Evolutionary conservation across 2,329 filamentous ascomycete genomes (phyloP).

Genomic region (Beauveria rudraprayagi): DNA sequence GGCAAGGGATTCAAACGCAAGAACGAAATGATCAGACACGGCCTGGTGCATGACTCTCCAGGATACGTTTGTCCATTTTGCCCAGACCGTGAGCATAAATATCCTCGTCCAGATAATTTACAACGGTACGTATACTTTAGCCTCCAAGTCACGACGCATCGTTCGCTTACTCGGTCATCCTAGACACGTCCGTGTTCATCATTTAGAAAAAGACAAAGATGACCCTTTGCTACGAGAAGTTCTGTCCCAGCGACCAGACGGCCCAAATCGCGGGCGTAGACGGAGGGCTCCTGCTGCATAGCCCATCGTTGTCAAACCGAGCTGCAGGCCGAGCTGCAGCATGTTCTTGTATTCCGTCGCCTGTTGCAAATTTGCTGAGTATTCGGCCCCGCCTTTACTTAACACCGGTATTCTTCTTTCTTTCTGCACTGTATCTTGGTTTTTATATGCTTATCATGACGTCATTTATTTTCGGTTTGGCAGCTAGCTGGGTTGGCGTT

Average conservation of each 20-base stretch:
- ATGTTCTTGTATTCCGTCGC: background rate
- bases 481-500: background rate
- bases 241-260: constrained; percentile 76
- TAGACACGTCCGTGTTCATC: constrained; percentile 89
- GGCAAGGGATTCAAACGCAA: constrained; percentile 65
- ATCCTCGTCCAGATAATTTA: constrained; percentile 90
- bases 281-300: constrained; percentile 46
- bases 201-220: constrained; percentile 82
- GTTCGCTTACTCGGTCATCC: background rate
- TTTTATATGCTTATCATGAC: background rate
- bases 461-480: background rate
- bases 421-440: constrained; percentile 3
- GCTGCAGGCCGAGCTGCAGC: background rate
- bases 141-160: background rate
- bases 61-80: constrained; percentile 97
- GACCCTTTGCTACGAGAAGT: constrained; percentile 76
- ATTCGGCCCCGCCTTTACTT: background rate
- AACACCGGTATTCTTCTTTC: background rate
- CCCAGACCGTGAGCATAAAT: constrained; percentile 85
- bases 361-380: background rate
- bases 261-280: constrained; percentile 70
- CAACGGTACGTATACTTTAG: constrained; percentile 58
- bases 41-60: constrained; percentile 86
- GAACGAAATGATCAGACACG: constrained; percentile 67
- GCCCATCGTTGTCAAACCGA: too few species aligned